Evolutionary conservation across 768 basidiomycete species (phyloP).

Genomic region (Pleurotus ostreatus): DNA sequence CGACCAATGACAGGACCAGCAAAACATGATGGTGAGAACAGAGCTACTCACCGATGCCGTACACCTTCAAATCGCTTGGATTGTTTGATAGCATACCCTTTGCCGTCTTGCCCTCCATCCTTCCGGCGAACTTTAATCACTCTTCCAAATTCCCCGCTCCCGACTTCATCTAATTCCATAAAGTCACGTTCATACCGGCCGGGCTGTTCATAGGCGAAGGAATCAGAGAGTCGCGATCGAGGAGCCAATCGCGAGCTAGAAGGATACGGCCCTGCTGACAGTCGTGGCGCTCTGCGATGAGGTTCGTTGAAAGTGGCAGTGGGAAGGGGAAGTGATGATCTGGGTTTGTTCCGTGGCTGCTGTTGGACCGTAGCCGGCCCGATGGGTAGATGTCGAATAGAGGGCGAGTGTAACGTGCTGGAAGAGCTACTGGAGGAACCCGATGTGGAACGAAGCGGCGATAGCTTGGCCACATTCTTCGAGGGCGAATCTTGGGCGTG

Average conservation of each 20-base stretch:
- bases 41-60: slow-evolving; percentile 72
- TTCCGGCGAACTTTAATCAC: slow-evolving; percentile 80
- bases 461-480: slow-evolving; percentile 32
- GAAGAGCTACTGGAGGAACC: slow-evolving; percentile 7
- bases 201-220: slow-evolving; percentile 44
- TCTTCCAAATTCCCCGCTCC: slow-evolving; percentile 90
- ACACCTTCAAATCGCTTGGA: slow-evolving; percentile 90
- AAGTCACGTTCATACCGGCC: slow-evolving; percentile 82
- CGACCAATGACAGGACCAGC: slow-evolving; percentile 2
- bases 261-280: slow-evolving; percentile 10
- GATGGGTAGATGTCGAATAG: not conserved
- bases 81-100: slow-evolving; percentile 86
- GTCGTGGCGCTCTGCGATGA: slow-evolving; percentile 23
- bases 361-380: slow-evolving; percentile 6
- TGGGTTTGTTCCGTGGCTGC: slow-evolving; percentile 45
- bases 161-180: slow-evolving; percentile 73
- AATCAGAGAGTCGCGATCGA: slow-evolving; percentile 29
- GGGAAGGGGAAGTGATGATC: slow-evolving; percentile 42
- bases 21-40: slow-evolving; percentile 13
- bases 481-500: slow-evolving; percentile 46
- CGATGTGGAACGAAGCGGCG: slow-evolving; percentile 31
- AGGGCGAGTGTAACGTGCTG: not conserved
- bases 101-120: slow-evolving; percentile 39
- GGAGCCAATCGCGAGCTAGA: slow-evolving; percentile 15
- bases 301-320: slow-evolving; percentile 26